Conservation (phyloP, 2,329 filamentous ascomycete species). For the Penicillium sp. region DNA sequence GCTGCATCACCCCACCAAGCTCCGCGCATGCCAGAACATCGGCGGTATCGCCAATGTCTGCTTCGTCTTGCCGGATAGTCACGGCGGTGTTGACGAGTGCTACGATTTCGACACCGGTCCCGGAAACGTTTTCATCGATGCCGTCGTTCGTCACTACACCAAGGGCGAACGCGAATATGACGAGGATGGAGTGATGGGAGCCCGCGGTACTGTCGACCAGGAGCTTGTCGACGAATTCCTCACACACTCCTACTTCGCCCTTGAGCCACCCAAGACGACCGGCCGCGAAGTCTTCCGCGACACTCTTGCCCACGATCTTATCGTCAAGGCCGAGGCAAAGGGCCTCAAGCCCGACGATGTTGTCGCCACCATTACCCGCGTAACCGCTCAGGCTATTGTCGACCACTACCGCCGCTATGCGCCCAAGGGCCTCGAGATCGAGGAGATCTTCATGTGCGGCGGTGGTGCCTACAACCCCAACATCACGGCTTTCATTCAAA, state of each 20-base stretch:
- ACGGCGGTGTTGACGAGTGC: constrained; percentile 35
- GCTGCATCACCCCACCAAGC: constrained; percentile 58
- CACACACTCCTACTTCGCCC: constrained; percentile 52
- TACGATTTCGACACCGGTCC: constrained; percentile 60
- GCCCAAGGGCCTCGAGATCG: constrained; percentile 48
- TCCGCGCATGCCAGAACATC: constrained; percentile 63
- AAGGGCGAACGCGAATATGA: constrained; percentile 54
- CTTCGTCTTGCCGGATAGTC: constrained; percentile 35
- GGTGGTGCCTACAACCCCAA: constrained; percentile 61
- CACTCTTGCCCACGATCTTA: constrained; percentile 55
- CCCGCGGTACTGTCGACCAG: constrained; percentile 52
- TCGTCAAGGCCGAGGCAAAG: constrained; percentile 48
- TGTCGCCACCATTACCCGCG: constrained; percentile 60
- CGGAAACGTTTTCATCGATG: constrained; percentile 59
- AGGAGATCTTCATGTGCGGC: constrained; percentile 63
- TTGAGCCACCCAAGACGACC: constrained; percentile 58
- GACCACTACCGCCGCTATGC: constrained; percentile 43
- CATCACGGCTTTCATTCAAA: constrained; percentile 56
- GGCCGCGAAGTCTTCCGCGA: constrained; percentile 63
- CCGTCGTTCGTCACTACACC: constrained; percentile 57
- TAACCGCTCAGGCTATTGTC: constrained; percentile 61
- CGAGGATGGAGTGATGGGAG: constrained; percentile 54
- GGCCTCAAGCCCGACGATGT: constrained; percentile 54
- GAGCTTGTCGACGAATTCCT: constrained; percentile 56
- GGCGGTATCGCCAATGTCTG: constrained; percentile 63